phyloP scores from a whole-genome alignment of 352 stramenopile genomes.

The Globisporangium emineosum region DNA sequence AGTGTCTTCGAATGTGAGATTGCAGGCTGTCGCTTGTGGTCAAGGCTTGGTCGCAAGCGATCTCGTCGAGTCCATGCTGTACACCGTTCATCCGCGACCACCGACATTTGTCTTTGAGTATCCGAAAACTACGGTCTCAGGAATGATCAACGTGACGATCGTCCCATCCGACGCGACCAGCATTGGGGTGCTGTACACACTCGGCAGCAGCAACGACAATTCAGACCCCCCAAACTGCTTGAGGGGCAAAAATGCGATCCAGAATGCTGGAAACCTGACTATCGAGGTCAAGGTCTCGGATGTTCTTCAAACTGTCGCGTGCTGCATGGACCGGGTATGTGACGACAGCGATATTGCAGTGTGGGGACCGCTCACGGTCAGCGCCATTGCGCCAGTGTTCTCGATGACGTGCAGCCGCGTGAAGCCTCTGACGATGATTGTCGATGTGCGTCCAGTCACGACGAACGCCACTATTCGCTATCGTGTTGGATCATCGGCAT shows the following conservation, averaged over 20 bases:
- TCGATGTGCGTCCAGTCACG: conserved; percentile 29
- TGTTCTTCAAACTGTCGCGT: conserved; percentile 43
- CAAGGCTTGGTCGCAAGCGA: conserved; percentile 30
- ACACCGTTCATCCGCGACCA: conserved; percentile 33
- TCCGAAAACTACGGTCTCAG: conserved; percentile 38
- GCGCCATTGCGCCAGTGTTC: conserved; percentile 24
- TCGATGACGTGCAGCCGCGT: conserved; percentile 31
- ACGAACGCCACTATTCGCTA: conserved; percentile 26
- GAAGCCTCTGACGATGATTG: conserved; percentile 31
- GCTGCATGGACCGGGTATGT: conserved; percentile 37
- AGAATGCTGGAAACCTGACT: conserved; percentile 19
- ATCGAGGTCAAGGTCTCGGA: conserved; percentile 36
- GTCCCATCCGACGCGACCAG: conserved; percentile 10
- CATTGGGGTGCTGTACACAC: conserved; percentile 27
- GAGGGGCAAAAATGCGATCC: not conserved
- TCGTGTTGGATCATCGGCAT: conserved; percentile 10
- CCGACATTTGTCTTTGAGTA: conserved; percentile 34
- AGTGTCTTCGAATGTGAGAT: conserved; percentile 34
- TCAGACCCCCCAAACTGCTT: not conserved
- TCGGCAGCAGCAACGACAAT: too few relatives aligned
- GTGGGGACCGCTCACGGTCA: conserved; percentile 32
- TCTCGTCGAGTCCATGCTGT: conserved; percentile 20
- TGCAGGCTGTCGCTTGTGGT: conserved; percentile 47
- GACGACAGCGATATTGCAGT: conserved; percentile 22
- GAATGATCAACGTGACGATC: conserved; percentile 48